Conservation (phyloP, 768 basidiomycete species). For the Leccinum disarticulatum region DNA sequence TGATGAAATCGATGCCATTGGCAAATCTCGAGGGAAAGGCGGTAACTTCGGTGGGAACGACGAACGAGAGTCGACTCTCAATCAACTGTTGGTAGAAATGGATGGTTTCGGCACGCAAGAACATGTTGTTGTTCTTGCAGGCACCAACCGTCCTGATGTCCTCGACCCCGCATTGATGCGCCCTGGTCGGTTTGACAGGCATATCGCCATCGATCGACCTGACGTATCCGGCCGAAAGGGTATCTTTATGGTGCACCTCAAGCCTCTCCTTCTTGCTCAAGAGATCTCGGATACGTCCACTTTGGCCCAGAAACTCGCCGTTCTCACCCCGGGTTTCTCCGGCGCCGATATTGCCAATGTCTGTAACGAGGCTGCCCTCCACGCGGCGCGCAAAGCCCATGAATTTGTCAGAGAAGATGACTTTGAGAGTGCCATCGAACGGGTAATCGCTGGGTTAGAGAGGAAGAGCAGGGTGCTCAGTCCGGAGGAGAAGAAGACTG, state of each 20-base stretch:
- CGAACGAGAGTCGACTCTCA: constrained; percentile 95
- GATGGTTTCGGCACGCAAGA: constrained; percentile 98
- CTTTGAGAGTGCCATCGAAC: constrained; percentile 97
- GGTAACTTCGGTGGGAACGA: constrained; percentile 91
- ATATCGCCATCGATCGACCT: constrained; percentile 92
- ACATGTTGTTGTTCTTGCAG: constrained; percentile 94
- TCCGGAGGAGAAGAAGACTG: constrained; percentile 96
- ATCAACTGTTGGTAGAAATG: constrained; percentile 98
- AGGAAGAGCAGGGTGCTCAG: constrained; percentile 92
- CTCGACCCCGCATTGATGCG: constrained; percentile 95
- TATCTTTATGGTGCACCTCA: constrained; percentile 91
- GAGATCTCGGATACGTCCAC: constrained; percentile 47
- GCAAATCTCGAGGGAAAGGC: constrained; percentile 82
- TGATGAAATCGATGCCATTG: constrained; percentile 99
- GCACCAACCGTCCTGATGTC: constrained; percentile 96
- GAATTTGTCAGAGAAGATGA: constrained; percentile 79
- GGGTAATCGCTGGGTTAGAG: constrained; percentile 96
- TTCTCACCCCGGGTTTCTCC: constrained; percentile 96
- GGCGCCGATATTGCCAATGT: constrained; percentile 99
- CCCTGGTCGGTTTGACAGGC: constrained; percentile 96
- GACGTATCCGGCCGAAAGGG: constrained; percentile 93
- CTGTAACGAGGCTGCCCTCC: constrained; percentile 95
- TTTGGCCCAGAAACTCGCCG: constrained; percentile 90
- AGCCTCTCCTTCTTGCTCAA: constrained; percentile 70
- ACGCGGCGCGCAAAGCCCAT: constrained; percentile 83